Percentiles rank a stretch among this genome's conserved stretches.
These are phyloP conservation scores for Ogataea pini DNA, from an alignment of 805 yeast genomes.

Conservation along the genomic window DNA sequence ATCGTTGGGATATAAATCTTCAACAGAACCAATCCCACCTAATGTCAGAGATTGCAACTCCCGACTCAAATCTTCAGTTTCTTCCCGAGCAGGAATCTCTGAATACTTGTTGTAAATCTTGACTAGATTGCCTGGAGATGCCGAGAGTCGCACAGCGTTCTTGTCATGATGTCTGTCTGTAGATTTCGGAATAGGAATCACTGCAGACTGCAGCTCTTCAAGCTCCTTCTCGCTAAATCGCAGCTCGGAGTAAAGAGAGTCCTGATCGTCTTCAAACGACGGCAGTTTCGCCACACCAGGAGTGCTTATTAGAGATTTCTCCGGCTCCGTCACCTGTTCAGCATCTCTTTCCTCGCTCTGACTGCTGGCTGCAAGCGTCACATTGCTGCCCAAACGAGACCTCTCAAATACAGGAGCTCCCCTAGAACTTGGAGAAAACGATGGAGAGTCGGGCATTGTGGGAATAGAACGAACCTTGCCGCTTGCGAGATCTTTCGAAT, in stretches of 20 bases:
- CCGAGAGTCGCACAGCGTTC: constrained; percentile 4
- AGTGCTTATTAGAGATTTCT: background rate
- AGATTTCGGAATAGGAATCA: background rate
- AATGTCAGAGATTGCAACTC: constrained; percentile 12
- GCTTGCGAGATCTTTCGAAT: constrained; percentile 28
- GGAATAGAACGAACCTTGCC: constrained; percentile 30
- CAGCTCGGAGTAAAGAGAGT: constrained; percentile 17
- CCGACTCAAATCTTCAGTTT: constrained; percentile 11
- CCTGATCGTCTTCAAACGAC: constrained; percentile 8
- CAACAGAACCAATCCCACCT: constrained; percentile 8
- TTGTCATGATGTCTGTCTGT: background rate
- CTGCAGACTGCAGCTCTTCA: background rate
- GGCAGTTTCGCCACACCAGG: constrained; percentile 4
- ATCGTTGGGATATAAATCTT: constrained; percentile 23
- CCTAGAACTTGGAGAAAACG: constrained; percentile 38
- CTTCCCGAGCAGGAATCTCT: constrained; percentile 27
- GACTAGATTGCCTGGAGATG: constrained; percentile 31
- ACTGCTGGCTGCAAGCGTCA: background rate
- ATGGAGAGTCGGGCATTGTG: constrained; percentile 38
- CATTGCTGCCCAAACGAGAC: constrained; percentile 10
- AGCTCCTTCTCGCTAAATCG: constrained; percentile 11
- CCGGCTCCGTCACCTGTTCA: background rate
- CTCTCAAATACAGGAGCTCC: constrained; percentile 14
- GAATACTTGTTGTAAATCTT: constrained; percentile 37
- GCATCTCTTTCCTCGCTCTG: background rate